Evolutionary conservation across 257 asterid genomes (phyloP).

Genomic region (Voacanga thouarsii): DNA sequence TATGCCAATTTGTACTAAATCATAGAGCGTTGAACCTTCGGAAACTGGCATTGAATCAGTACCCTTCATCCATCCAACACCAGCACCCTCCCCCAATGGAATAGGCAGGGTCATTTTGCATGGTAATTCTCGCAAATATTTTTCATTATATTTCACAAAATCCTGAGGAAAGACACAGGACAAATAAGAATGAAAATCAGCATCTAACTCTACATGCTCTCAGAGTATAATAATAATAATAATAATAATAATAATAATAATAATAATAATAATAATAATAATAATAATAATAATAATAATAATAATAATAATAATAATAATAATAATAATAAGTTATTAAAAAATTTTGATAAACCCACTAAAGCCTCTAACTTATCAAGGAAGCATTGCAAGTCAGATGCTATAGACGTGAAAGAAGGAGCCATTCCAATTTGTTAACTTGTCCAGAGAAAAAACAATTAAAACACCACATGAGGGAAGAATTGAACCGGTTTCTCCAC

Average conservation of each 20-base stretch:
- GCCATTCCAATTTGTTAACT: neutral
- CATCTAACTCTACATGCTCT: neutral
- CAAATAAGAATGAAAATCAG: constrained; percentile 18
- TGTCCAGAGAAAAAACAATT: neutral
- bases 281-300: too few relatives aligned
- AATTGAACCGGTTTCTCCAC: neutral
- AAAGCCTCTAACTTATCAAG: neutral
- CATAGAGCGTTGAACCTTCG: constrained; percentile 64
- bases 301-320: too few relatives aligned
- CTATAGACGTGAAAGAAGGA: neutral
- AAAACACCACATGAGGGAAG: neutral
- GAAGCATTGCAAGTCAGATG: neutral
- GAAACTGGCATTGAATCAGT: constrained; percentile 53
- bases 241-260: too few relatives aligned
- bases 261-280: too few relatives aligned
- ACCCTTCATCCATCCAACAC: constrained; percentile 80
- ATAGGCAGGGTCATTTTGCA: constrained; percentile 72
- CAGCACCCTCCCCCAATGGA: constrained; percentile 92
- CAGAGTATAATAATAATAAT: constrained; percentile 10
- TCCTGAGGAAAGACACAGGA: constrained; percentile 43
- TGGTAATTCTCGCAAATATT: constrained; percentile 52
- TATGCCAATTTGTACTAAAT: constrained; percentile 74
- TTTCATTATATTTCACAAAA: constrained; percentile 67
- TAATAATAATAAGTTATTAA: too few relatives aligned
- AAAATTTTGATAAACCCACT: neutral